Evolutionary conservation across 106 monocot genomes (phyloP), one percentile per base, ranked within the genome.

Genomic region (Allium fistulosum): DNA sequence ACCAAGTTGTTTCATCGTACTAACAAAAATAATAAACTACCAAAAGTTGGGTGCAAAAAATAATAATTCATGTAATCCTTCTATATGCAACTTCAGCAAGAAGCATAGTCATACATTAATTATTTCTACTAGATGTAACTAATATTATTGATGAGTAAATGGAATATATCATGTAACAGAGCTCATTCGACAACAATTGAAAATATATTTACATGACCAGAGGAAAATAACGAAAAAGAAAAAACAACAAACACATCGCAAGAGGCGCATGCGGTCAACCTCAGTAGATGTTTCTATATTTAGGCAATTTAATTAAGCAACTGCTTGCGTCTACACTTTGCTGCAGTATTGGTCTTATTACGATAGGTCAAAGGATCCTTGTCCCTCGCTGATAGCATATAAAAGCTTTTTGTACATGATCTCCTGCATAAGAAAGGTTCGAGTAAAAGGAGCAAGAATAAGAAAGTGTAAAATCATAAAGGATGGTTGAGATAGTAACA

Each of bases 331-430:
- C 37, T 37, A 37, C 37, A 13, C 17, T 17, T 53, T 53, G 37
- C 11, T 12, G 15, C 51, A 2, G 11, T 26, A 53, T 67, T 53
- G 53, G 6, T 53, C 15, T 11, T 53, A 22, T 72, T 74, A 90
- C 28, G 92, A 99, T 71, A 99, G 74, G 87, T 99, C 92, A 72
- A 99, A 99, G 28, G 97, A 99, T 66, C 97, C 97, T 61, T 93
- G 97, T 46, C 97, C 97, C 71, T 99, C 97, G 17, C 53, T 82
- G 6, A 99, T 90, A 1, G 92, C 92, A 74, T 90, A 99, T 22
- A 99, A 75, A 45, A 99, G 75, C 48, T 87, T 99, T 77, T 87
- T 87, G 73, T 78, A 78, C 97, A 99, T 90, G 17, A 93, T 81
- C 72, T 85, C 97, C 97, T 99, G 81, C 50, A 72, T 57, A 58